Evolutionary conservation across 1,284 basidiomycete genomes (phyloP).

Genomic region (Peniophora sp.): DNA sequence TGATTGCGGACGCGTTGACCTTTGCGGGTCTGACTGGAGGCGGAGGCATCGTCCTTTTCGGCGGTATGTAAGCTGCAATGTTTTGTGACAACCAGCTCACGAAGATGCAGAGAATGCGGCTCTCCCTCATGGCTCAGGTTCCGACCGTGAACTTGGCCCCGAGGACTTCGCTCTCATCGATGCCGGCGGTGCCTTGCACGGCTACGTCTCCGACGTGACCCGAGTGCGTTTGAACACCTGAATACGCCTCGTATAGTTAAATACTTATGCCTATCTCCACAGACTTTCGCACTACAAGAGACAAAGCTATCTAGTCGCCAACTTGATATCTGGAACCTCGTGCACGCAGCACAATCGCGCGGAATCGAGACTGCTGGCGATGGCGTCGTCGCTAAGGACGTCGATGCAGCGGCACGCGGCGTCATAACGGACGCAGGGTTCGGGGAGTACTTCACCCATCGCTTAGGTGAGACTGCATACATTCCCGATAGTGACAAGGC

Average conservation of each 20-base stretch:
- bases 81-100: neutral
- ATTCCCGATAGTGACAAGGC: neutral
- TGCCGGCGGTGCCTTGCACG: conserved; percentile 61
- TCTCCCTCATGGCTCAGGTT: conserved; percentile 75
- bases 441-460: conserved; percentile 68
- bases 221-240: conserved; percentile 41
- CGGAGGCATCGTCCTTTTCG: conserved; percentile 67
- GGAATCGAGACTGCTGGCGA: conserved; percentile 44
- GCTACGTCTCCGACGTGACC: conserved; percentile 74
- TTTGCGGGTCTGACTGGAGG: conserved; percentile 50
- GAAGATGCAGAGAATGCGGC: conserved; percentile 65
- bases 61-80: conserved; percentile 39
- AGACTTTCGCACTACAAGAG: conserved; percentile 65
- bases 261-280: neutral
- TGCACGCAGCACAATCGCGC: conserved; percentile 55
- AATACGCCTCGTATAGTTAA: conserved; percentile 1
- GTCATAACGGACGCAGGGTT: conserved; percentile 40
- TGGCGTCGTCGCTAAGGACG: conserved; percentile 42
- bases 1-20: conserved; percentile 50
- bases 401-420: conserved; percentile 63
- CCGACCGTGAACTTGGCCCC: conserved; percentile 47
- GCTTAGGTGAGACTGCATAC: conserved; percentile 65
- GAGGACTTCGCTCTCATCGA: conserved; percentile 77
- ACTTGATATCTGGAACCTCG: conserved; percentile 56
- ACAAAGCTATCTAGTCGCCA: conserved; percentile 52